Evolutionary conservation across 2,329 filamentous ascomycete species (phyloP).

Genomic region (Colletotrichum horii): DNA sequence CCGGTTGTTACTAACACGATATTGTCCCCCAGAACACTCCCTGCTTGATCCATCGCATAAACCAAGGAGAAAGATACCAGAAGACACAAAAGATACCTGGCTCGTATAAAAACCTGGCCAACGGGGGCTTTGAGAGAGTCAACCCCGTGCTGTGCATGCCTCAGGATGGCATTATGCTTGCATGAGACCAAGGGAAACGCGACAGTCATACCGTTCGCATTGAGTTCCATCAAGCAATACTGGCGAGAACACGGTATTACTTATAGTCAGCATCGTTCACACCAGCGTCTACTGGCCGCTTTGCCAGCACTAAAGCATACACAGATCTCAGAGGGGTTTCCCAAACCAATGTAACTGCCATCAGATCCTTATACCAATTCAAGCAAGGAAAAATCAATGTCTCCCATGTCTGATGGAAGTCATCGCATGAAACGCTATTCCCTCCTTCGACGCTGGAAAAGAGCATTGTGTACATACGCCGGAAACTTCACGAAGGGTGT

Average conservation of each 20-base stretch:
- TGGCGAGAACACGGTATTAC: fast-evolving
- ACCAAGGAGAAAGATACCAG: background rate
- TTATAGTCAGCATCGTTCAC: background rate
- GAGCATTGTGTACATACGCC: background rate
- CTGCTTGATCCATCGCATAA: background rate
- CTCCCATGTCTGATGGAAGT: background rate
- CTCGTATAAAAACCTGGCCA: background rate
- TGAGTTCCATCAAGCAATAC: background rate
- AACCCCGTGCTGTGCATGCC: background rate
- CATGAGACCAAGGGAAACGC: background rate
- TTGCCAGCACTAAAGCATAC: background rate
- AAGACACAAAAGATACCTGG: background rate
- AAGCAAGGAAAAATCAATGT: background rate
- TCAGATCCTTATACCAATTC: background rate
- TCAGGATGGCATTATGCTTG: background rate
- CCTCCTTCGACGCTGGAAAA: background rate
- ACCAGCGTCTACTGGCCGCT: fast-evolving
- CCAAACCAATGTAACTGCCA: background rate
- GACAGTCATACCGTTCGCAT: too few species aligned
- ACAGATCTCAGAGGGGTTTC: fast-evolving
- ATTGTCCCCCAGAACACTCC: background rate
- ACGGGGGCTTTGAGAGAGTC: background rate
- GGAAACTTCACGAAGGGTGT: background rate
- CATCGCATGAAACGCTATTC: background rate
- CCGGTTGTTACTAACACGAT: fast-evolving